Evolutionary conservation across 129 eudicot genomes (phyloP).

Genomic region (Gnaphalium uliginosum): DNA sequence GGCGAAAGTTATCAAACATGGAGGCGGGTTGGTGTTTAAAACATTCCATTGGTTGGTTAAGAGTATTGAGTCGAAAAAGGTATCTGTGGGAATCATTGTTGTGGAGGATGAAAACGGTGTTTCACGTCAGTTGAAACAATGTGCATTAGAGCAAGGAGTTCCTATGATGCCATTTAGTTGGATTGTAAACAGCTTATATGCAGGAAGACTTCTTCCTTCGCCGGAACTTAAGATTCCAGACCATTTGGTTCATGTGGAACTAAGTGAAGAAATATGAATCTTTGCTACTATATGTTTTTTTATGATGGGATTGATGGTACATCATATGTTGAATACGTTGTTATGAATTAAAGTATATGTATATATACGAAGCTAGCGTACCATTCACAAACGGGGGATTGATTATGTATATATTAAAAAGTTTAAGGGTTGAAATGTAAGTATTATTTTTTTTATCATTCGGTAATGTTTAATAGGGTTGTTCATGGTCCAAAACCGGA

Average conservation of each 20-base stretch:
- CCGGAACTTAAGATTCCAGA: conserved; percentile 29
- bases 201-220: conserved; percentile 53
- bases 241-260: conserved; percentile 13
- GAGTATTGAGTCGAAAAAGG: conserved; percentile 45
- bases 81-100: conserved; percentile 47
- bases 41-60: conserved; percentile 65
- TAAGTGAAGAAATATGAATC: conserved; percentile 50
- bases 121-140: conserved; percentile 79
- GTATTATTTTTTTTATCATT: too few relatives aligned
- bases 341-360: too few relatives aligned
- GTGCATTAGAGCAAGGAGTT: conserved; percentile 70
- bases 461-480: too few relatives aligned
- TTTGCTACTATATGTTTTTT: background rate
- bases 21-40: conserved; percentile 74
- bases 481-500: too few relatives aligned
- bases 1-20: conserved; percentile 66
- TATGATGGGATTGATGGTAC: too few relatives aligned
- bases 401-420: too few relatives aligned
- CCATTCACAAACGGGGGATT: too few relatives aligned
- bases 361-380: too few relatives aligned
- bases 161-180: conserved; percentile 54
- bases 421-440: too few relatives aligned
- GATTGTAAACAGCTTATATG: conserved; percentile 67
- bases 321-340: too few relatives aligned
- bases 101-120: conserved; percentile 53